These are phyloP conservation scores for Malus fusca DNA, from an alignment of 306 rosid species.

Conservation along the genomic window DNA sequence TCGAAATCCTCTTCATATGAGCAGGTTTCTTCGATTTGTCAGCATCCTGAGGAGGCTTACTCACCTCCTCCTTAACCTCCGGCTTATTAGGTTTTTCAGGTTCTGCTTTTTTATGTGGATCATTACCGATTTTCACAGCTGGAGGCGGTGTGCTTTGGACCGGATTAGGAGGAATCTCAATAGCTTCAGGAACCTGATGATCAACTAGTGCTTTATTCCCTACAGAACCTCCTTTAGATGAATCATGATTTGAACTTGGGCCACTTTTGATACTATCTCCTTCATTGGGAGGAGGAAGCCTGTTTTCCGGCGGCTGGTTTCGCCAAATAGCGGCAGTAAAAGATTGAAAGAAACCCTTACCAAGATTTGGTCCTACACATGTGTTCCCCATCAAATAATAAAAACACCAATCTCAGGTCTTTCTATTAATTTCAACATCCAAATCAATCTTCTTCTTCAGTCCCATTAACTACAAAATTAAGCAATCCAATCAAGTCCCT, in stretches of 20 bases:
- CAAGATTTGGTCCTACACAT: slow-evolving; percentile 73
- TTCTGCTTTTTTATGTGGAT: slow-evolving; percentile 22
- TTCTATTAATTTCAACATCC: slow-evolving; percentile 19
- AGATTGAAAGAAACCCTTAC: slow-evolving; percentile 63
- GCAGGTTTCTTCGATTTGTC: slow-evolving; percentile 43
- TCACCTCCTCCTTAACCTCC: slow-evolving; percentile 9
- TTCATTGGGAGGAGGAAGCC: slow-evolving; percentile 48
- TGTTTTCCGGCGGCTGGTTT: slow-evolving; percentile 54
- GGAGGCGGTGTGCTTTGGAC: slow-evolving; percentile 60
- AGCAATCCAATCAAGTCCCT: slow-evolving; percentile 11
- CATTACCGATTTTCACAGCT: slow-evolving; percentile 36
- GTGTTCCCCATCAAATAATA: slow-evolving; percentile 76
- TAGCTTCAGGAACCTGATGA: not conserved
- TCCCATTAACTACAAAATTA: slow-evolving; percentile 24
- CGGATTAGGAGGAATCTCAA: not conserved
- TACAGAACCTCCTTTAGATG: slow-evolving; percentile 17
- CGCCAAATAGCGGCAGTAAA: slow-evolving; percentile 63
- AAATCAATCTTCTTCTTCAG: slow-evolving; percentile 15
- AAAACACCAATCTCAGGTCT: slow-evolving; percentile 22
- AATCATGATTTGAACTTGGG: not conserved
- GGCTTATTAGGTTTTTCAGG: slow-evolving; percentile 13
- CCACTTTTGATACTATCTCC: slow-evolving; percentile 18
- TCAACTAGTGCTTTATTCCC: not conserved
- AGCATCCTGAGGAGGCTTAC: slow-evolving; percentile 23
- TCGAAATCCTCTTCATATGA: slow-evolving; percentile 54